These are phyloP conservation scores for Oryza brachyantha DNA, from an alignment of 176 grass and related monocot genomes.

Conservation along the genomic window DNA sequence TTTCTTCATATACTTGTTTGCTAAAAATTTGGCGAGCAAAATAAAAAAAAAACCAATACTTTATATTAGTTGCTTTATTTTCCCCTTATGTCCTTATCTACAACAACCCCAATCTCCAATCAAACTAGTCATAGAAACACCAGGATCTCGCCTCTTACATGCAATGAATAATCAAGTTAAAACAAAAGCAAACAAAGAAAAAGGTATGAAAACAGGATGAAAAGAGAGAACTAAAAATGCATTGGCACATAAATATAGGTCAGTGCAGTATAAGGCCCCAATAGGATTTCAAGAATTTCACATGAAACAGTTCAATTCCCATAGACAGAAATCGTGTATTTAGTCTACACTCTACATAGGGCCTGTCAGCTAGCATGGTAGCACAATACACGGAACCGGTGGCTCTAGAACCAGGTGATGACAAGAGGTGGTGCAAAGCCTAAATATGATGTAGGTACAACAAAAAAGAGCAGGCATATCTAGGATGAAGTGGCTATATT, in stretches of 20 bases:
- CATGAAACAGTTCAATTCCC: not conserved
- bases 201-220: not conserved
- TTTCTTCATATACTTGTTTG: no score
- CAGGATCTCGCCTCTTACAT: not conserved
- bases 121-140: not conserved
- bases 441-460: not conserved
- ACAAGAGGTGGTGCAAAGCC: no score
- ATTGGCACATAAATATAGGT: not conserved
- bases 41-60: no score
- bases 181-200: not conserved
- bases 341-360: not conserved
- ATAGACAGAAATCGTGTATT: not conserved
- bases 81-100: not conserved
- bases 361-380: no score
- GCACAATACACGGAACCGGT: not conserved
- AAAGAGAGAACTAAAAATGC: not conserved
- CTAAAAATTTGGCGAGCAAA: not conserved
- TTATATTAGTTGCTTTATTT: not conserved
- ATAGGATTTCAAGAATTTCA: not conserved
- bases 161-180: not conserved
- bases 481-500: no score
- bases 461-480: not conserved
- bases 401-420: not conserved
- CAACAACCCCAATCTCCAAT: not conserved
- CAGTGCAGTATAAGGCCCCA: not conserved